phyloP scores from a whole-genome alignment of 2,329 filamentous ascomycete species.

The Biscogniauxia sp. region DNA sequence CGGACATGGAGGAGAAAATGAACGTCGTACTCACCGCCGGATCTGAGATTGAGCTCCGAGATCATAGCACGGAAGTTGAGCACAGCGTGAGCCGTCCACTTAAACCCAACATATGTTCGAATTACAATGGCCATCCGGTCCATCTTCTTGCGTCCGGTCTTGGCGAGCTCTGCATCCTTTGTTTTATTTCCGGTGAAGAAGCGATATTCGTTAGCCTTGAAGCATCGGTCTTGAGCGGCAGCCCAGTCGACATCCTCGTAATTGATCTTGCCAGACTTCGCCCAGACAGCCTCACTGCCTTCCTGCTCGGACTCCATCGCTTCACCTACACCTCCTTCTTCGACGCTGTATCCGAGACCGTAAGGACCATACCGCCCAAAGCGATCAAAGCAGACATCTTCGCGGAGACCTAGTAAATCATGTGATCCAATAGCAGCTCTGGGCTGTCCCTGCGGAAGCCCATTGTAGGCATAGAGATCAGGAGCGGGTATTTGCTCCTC shows the following conservation, averaged over 20 bases:
- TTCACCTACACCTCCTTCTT: slow-evolving; percentile 68
- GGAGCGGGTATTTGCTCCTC: slow-evolving; percentile 57
- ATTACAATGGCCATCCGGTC: slow-evolving; percentile 73
- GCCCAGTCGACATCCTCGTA: slow-evolving; percentile 57
- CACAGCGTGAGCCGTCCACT: slow-evolving; percentile 74
- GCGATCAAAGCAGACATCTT: slow-evolving; percentile 84
- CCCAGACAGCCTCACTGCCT: slow-evolving; percentile 62
- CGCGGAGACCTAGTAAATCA: slow-evolving; percentile 66
- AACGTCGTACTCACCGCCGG: slow-evolving; percentile 77
- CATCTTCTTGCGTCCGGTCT: slow-evolving; percentile 38
- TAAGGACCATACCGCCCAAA: slow-evolving; percentile 84
- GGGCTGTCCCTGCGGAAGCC: slow-evolving; percentile 73
- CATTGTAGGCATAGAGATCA: slow-evolving; percentile 65
- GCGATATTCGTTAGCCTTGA: slow-evolving; percentile 60
- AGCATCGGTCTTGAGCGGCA: slow-evolving; percentile 51
- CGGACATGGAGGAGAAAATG: slow-evolving; percentile 86
- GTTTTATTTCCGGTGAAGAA: slow-evolving; percentile 48
- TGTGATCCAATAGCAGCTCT: slow-evolving; percentile 77
- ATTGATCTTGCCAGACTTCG: slow-evolving; percentile 52
- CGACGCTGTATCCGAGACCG: slow-evolving; percentile 75
- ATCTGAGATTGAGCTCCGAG: slow-evolving; percentile 72
- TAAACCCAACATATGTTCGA: slow-evolving; percentile 75
- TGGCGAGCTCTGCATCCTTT: slow-evolving; percentile 27
- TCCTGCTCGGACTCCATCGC: slow-evolving; percentile 70
- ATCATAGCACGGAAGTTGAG: slow-evolving; percentile 81